Evolutionary conservation across 257 asterid genomes (phyloP).

Genomic region (Ophiorrhiza pumila): DNA sequence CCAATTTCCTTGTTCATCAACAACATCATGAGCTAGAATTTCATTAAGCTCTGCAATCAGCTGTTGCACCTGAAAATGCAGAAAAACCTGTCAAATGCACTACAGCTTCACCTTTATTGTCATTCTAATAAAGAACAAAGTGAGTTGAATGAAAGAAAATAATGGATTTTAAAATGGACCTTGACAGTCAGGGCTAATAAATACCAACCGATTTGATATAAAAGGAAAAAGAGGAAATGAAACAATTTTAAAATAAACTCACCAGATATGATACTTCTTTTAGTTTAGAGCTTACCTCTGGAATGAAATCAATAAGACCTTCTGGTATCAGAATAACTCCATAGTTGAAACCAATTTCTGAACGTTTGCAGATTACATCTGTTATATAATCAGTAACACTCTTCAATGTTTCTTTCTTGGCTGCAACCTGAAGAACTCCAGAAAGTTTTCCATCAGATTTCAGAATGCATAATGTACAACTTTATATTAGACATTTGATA

Average conservation of each 20-base stretch:
- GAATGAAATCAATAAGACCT: conserved; percentile 95
- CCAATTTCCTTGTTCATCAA: conserved; percentile 89
- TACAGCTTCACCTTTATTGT: not conserved
- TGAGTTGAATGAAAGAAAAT: not conserved
- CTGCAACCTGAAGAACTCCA: conserved; percentile 62
- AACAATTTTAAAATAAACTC: not conserved
- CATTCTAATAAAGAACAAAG: not conserved
- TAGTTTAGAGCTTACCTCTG: conserved; percentile 56
- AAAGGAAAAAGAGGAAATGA: not conserved
- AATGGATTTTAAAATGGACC: not conserved
- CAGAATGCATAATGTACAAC: not conserved
- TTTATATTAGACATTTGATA: not conserved
- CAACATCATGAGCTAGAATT: conserved; percentile 87
- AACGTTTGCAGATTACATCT: conserved; percentile 84
- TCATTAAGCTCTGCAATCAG: conserved; percentile 92
- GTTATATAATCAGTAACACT: conserved; percentile 77
- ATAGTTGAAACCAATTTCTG: conserved; percentile 80
- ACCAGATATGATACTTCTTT: not conserved
- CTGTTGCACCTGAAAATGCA: conserved; percentile 72
- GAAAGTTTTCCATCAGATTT: not conserved
- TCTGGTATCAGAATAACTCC: conserved; percentile 97
- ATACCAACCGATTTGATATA: too few relatives aligned
- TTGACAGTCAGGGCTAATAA: not conserved
- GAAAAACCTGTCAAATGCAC: not conserved
- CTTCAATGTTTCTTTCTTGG: conserved; percentile 78